Percentiles rank a stretch among this genome's conserved stretches.
These are phyloP conservation scores for Solanum hybrid DNA, from an alignment of 305 asterid genomes.

Conservation along the genomic window DNA sequence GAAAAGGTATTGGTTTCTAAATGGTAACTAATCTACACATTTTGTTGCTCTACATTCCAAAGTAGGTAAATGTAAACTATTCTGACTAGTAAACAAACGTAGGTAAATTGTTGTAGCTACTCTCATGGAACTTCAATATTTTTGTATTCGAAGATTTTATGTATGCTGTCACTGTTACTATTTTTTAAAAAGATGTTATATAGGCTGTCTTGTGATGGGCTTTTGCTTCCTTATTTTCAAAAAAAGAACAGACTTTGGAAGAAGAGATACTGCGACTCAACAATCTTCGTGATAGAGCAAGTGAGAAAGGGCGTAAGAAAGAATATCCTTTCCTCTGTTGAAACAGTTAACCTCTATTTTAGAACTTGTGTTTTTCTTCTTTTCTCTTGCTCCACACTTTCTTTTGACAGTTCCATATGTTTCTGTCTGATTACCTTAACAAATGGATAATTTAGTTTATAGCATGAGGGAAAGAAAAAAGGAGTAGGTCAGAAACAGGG, in stretches of 20 bases:
- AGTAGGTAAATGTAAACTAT: neutral
- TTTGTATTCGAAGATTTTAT: neutral
- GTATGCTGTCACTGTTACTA: neutral
- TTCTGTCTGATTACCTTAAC: neutral
- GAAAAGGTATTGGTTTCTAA: neutral
- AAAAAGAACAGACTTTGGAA: constrained; percentile 45
- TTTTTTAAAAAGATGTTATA: neutral
- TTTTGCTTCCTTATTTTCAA: neutral
- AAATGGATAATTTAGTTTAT: neutral
- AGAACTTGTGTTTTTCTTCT: neutral
- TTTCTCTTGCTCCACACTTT: neutral
- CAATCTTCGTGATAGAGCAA: constrained; percentile 79
- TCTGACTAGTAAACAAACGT: neutral
- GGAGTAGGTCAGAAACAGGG: neutral
- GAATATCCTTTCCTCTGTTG: constrained; percentile 81
- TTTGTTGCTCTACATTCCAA: neutral
- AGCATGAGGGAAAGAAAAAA: neutral
- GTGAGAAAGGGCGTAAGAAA: constrained; percentile 67
- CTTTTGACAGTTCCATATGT: neutral
- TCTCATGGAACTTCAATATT: neutral
- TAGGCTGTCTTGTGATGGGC: neutral
- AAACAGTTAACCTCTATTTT: neutral
- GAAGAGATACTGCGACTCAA: constrained; percentile 65
- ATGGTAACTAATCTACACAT: neutral
- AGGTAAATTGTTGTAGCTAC: neutral